Conservation (phyloP, 192 early-diverging fungal genomes). For the Obelidium mucronatum region DNA sequence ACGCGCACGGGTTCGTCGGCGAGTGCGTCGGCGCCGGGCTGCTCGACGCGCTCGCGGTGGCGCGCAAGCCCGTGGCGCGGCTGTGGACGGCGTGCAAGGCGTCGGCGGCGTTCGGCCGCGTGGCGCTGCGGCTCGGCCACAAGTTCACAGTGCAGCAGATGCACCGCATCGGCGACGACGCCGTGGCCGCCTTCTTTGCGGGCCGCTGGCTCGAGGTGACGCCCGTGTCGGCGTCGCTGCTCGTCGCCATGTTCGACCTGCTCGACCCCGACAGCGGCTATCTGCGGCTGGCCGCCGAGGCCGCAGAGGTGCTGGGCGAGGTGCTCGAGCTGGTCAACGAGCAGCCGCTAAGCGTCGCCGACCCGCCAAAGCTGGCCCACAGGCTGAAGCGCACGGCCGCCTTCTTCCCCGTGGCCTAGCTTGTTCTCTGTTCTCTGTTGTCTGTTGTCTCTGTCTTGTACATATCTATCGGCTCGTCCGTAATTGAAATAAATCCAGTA, state of each 20-base stretch:
- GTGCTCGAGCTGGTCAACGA: conserved; percentile 23
- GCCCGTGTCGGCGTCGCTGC: not conserved
- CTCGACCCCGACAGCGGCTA: not conserved
- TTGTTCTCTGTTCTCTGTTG: too few relatives aligned
- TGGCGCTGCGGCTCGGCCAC: not conserved
- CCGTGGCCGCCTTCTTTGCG: conserved; percentile 11
- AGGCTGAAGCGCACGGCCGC: conserved; percentile 31
- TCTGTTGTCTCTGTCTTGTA: too few relatives aligned
- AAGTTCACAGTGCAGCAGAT: conserved; percentile 11
- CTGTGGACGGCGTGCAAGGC: conserved; percentile 24
- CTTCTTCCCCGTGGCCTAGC: conserved; percentile 15
- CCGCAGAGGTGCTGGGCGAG: conserved; percentile 22
- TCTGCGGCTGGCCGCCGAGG: conserved; percentile 26
- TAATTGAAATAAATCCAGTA: too few relatives aligned
- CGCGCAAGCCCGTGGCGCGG: conserved; percentile 1
- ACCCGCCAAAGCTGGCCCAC: conserved; percentile 16
- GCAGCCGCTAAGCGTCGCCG: conserved; percentile 7
- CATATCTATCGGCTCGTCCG: too few relatives aligned
- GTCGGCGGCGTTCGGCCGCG: not conserved
- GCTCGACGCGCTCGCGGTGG: conserved; percentile 16
- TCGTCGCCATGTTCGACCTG: conserved; percentile 19
- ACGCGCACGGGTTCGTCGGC: conserved; percentile 12
- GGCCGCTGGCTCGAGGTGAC: conserved; percentile 29
- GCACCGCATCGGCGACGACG: conserved; percentile 11
- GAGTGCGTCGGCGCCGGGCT: conserved; percentile 5